phyloP scores from a whole-genome alignment of 495 filamentous ascomycete species.

The Peziza echinospora region DNA sequence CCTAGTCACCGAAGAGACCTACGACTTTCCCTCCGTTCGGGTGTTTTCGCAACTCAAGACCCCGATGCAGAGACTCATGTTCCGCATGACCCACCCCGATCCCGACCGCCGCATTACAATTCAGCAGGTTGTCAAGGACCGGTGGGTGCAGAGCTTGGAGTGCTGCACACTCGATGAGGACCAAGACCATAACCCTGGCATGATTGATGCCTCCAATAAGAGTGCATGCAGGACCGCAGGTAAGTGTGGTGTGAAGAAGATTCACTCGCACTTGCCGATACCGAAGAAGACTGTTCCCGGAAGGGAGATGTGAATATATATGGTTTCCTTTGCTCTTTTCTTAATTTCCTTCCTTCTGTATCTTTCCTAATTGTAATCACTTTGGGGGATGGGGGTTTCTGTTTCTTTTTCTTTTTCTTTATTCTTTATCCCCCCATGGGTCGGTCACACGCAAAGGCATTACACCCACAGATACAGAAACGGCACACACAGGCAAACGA shows the following conservation, averaged over 20 bases:
- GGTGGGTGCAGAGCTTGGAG: constrained; percentile 44
- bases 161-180: constrained; percentile 44
- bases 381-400: not conserved
- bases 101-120: constrained; percentile 44
- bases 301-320: constrained; percentile 1
- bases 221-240: constrained; percentile 13
- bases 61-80: constrained; percentile 36
- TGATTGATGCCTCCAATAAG: constrained; percentile 10
- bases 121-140: constrained; percentile 34
- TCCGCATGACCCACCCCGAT: constrained; percentile 58
- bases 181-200: not conserved
- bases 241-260: constrained; percentile 18
- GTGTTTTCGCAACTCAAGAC: constrained; percentile 28
- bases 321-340: constrained; percentile 2
- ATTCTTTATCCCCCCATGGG: not conserved
- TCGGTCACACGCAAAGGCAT: not conserved
- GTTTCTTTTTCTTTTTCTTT: not conserved
- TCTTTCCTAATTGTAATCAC: not conserved
- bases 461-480: too few species aligned
- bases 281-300: constrained; percentile 7
- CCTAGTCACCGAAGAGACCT: constrained; percentile 24
- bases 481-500: too few species aligned
- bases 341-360: not conserved
- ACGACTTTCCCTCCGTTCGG: constrained; percentile 30
- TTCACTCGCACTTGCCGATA: constrained; percentile 15